Evolutionary conservation across 2,329 filamentous ascomycete species (phyloP).

Genomic region (Fusarium brevicatenulatum): DNA sequence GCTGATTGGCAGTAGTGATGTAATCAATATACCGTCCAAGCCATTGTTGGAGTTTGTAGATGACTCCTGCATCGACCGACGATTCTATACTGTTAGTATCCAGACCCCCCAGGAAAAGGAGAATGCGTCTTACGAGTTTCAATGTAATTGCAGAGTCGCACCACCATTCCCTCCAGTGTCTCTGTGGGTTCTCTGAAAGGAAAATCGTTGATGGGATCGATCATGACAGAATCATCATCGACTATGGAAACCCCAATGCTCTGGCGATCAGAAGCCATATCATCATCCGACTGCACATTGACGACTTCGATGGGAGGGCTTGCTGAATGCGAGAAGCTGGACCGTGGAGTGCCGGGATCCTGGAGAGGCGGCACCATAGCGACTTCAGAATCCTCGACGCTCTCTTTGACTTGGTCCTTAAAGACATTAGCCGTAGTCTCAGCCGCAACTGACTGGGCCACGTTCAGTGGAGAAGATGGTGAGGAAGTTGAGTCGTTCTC

Average conservation of each 20-base stretch:
- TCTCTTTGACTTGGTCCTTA: constrained; percentile 52
- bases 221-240: constrained; percentile 32
- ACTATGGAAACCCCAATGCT: constrained; percentile 45
- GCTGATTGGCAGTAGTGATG: constrained; percentile 48
- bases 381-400: constrained; percentile 58
- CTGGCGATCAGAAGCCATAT: constrained; percentile 48
- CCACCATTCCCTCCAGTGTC: constrained; percentile 47
- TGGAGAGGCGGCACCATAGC: constrained; percentile 46
- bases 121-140: constrained; percentile 42
- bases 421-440: neutral
- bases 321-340: constrained; percentile 52
- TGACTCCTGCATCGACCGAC: constrained; percentile 55
- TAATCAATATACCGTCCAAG: constrained; percentile 59
- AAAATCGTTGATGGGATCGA: constrained; percentile 59
- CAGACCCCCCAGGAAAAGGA: neutral
- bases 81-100: constrained; percentile 50
- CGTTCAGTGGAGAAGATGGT: constrained; percentile 53
- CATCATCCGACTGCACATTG: constrained; percentile 51
- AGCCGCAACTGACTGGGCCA: constrained; percentile 29
- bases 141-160: constrained; percentile 52
- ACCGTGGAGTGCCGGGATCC: constrained; percentile 44
- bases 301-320: constrained; percentile 59
- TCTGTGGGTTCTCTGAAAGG: constrained; percentile 55
- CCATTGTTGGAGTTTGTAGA: constrained; percentile 61
- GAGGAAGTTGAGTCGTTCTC: constrained; percentile 55